Evolutionary conservation across 1,139 yeast genomes (phyloP).

Genomic region (Tardiomyces digboiensis): DNA sequence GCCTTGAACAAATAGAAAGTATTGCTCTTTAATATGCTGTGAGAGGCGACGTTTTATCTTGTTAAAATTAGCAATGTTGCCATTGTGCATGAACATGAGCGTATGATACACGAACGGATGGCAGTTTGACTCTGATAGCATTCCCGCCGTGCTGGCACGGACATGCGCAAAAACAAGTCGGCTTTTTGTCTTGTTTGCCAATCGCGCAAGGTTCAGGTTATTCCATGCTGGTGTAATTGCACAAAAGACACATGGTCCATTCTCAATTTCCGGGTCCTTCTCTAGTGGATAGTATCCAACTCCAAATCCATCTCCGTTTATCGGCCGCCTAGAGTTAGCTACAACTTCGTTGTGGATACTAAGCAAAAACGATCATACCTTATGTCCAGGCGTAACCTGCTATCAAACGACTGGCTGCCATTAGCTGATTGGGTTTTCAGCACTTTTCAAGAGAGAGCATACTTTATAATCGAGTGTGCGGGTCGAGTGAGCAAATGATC

Average conservation of each 20-base stretch:
- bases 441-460: not conserved
- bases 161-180: conserved; percentile 89
- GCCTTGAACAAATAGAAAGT: conserved; percentile 76
- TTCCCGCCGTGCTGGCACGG: conserved; percentile 94
- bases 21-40: conserved; percentile 67
- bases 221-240: conserved; percentile 97
- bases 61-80: conserved; percentile 70
- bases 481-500: conserved; percentile 88
- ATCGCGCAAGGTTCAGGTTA: conserved; percentile 75
- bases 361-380: conserved; percentile 10
- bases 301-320: conserved; percentile 98
- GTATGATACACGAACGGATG: conserved; percentile 85
- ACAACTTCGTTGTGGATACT: not conserved
- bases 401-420: conserved; percentile 81
- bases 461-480: conserved; percentile 89
- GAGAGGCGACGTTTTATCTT: conserved; percentile 65
- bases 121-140: conserved; percentile 86
- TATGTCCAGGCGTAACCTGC: conserved; percentile 77
- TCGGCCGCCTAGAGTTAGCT: conserved; percentile 50
- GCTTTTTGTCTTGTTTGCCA: conserved; percentile 83
- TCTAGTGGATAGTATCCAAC: conserved; percentile 72
- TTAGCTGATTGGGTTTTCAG: conserved; percentile 33
- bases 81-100: conserved; percentile 96
- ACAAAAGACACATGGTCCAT: conserved; percentile 75
- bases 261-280: conserved; percentile 39